phyloP scores from a whole-genome alignment of 106 monocot species.

The Dendrobium huoshanense region DNA sequence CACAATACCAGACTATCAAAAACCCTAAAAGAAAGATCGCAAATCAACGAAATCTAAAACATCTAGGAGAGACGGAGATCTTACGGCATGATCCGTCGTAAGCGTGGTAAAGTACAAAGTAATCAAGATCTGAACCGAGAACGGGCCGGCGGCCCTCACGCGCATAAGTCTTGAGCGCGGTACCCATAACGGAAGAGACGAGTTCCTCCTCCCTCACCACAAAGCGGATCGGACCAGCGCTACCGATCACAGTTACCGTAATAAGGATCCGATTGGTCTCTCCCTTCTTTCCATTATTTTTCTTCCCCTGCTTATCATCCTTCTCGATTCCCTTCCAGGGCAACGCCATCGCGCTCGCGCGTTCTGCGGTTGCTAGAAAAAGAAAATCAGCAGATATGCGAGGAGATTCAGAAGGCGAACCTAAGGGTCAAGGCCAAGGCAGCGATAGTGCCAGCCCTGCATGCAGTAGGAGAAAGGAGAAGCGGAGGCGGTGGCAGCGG shows the following conservation, averaged over 20 bases:
- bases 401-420: neutral
- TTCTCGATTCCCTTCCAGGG: neutral
- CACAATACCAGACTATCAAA: neutral
- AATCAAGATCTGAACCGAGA: slow-evolving; percentile 19
- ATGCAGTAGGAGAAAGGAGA: slow-evolving; percentile 33
- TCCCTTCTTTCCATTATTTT: neutral
- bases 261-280: slow-evolving; percentile 18
- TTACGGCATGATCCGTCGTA: slow-evolving; percentile 6
- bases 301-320: neutral
- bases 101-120: slow-evolving; percentile 25
- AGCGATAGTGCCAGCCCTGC: slow-evolving; percentile 53
- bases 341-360: neutral
- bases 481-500: neutral
- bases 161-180: slow-evolving; percentile 19
- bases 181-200: slow-evolving; percentile 19
- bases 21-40: neutral
- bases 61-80: neutral
- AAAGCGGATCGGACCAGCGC: slow-evolving; percentile 27
- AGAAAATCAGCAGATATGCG: neutral
- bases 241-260: slow-evolving; percentile 24
- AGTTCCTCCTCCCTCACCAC: slow-evolving; percentile 20
- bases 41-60: neutral
- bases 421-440: slow-evolving; percentile 37
- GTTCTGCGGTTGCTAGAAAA: neutral
- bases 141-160: slow-evolving; percentile 28